Percentiles rank a stretch among this genome's conserved stretches.
phyloP scores from a whole-genome alignment of 2,329 filamentous ascomycete genomes.

The Endothia cerciana region DNA sequence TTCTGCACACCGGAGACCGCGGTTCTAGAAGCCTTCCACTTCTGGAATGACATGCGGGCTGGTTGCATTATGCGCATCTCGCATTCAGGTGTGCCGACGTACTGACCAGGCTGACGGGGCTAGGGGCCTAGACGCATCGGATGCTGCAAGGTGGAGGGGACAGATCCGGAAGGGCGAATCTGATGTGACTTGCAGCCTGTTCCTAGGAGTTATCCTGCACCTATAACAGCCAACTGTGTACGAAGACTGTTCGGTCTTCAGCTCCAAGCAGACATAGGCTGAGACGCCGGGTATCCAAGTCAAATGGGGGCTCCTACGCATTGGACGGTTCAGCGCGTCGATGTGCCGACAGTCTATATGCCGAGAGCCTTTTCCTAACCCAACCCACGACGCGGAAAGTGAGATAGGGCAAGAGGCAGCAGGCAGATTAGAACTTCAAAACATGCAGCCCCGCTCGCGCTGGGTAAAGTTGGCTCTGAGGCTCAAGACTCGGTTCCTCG shows the following conservation, averaged over 20 bases:
- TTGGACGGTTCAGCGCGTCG: background rate
- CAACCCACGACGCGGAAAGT: background rate
- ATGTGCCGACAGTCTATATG: background rate
- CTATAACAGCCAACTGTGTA: background rate
- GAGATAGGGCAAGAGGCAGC: background rate
- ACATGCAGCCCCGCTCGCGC: background rate
- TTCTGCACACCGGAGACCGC: background rate
- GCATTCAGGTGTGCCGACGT: background rate
- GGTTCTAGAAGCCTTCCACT: constrained; percentile 16
- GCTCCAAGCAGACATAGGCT: background rate
- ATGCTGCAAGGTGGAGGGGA: background rate
- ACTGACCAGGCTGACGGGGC: background rate
- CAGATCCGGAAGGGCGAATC: background rate
- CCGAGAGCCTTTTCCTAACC: too few species aligned
- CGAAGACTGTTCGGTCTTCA: background rate
- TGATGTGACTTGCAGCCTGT: background rate
- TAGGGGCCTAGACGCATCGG: background rate
- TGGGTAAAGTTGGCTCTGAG: background rate
- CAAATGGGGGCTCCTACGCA: background rate
- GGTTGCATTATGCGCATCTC: background rate
- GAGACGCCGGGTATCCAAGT: background rate
- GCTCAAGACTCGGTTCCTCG: background rate
- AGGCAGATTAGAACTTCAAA: background rate
- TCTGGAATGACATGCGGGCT: constrained; percentile 4
- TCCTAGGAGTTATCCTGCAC: background rate